phyloP scores from a whole-genome alignment of 495 filamentous ascomycete genomes.

The Podospora bellae-mahoneyi region DNA sequence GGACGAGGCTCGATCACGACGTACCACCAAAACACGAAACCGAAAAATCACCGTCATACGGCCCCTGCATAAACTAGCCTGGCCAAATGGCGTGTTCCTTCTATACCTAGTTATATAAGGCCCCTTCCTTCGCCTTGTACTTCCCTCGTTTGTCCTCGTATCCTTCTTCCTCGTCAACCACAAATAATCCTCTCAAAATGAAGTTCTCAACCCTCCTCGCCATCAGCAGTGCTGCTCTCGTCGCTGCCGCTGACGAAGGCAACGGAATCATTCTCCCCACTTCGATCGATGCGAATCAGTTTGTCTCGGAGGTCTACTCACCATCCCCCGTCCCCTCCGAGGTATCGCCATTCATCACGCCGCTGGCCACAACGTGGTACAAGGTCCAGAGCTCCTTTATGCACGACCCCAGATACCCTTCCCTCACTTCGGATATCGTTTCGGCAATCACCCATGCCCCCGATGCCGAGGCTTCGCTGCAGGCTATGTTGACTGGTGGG shows the following conservation, averaged over 20 bases:
- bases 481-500: background rate
- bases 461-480: background rate
- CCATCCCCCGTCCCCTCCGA: background rate
- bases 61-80: too few relatives aligned
- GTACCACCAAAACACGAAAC: too few relatives aligned
- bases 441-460: constrained; percentile 2
- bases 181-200: background rate
- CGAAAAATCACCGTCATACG: too few relatives aligned
- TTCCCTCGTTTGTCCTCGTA: too few relatives aligned
- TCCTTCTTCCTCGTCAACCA: background rate
- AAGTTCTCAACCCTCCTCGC: background rate
- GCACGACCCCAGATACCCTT: background rate
- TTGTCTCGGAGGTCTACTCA: background rate
- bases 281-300: too few relatives aligned
- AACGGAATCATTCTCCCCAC: too few relatives aligned
- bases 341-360: background rate
- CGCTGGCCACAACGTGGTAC: background rate
- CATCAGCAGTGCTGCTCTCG: too few relatives aligned
- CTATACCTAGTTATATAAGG: too few relatives aligned
- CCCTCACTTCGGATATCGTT: background rate
- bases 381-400: background rate
- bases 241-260: too few relatives aligned
- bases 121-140: background rate
- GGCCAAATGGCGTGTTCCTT: too few relatives aligned
- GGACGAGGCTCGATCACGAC: too few relatives aligned